These are phyloP conservation scores for Acanthamoeba lenticulata DNA, from an alignment of 208 protist genomes.

Conservation along the genomic window DNA sequence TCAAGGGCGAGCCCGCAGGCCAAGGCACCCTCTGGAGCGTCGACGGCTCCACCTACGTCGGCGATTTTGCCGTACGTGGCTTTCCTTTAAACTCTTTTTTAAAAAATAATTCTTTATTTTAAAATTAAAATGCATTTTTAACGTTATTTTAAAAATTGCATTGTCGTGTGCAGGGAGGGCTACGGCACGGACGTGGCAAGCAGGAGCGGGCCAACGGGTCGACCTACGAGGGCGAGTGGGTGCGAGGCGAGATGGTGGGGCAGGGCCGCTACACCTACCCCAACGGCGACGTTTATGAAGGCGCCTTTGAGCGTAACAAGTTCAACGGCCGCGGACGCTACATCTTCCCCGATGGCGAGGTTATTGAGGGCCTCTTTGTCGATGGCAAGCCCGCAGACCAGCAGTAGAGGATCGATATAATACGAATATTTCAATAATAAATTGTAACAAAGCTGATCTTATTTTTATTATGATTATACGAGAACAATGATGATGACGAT, in stretches of 20 bases:
- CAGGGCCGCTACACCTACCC: neutral
- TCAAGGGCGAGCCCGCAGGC: neutral
- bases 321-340: neutral
- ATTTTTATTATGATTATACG: neutral
- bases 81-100: no score
- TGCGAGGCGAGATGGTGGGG: neutral
- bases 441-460: no score
- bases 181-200: neutral
- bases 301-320: neutral
- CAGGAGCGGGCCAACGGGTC: neutral
- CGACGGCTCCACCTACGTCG: neutral
- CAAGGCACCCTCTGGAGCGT: neutral
- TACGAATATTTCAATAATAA: no score
- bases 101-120: no score
- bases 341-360: neutral
- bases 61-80: neutral
- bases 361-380: neutral
- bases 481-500: neutral
- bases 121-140: no score
- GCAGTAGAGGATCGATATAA: no score
- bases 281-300: constrained; percentile 22
- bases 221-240: constrained; percentile 12
- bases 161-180: neutral
- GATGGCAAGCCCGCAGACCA: neutral
- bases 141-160: no score